Evolutionary conservation across 2,329 filamentous ascomycete species (phyloP).

Genomic region (Colletotrichum musicola): DNA sequence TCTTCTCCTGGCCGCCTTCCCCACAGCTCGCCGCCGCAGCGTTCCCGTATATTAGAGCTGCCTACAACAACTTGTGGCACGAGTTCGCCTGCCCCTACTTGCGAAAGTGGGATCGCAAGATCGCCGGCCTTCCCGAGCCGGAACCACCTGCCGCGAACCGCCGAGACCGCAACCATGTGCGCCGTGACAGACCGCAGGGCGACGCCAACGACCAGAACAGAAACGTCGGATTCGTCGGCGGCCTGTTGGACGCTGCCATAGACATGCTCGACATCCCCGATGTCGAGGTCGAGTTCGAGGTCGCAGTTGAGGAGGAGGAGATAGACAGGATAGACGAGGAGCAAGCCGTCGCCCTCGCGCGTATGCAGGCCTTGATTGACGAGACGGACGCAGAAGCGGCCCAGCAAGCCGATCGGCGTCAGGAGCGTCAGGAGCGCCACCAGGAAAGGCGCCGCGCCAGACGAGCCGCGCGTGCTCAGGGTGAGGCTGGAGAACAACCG

Average conservation of each 20-base stretch:
- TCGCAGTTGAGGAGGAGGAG: conserved; percentile 39
- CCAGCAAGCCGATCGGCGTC: conserved; percentile 17
- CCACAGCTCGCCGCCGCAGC: conserved; percentile 63
- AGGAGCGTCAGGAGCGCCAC: no score
- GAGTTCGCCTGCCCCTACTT: conserved; percentile 62
- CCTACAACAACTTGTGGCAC: conserved; percentile 62
- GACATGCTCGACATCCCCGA: conserved; percentile 41
- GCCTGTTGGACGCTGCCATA: conserved; percentile 42
- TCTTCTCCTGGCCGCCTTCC: conserved; percentile 66
- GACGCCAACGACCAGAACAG: conserved; percentile 31
- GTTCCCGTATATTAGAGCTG: conserved; percentile 60
- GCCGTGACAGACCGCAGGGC: conserved; percentile 25
- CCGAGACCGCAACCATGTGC: conserved; percentile 17
- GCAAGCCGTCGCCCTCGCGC: conserved; percentile 44
- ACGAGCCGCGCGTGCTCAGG: not conserved
- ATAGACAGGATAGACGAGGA: conserved; percentile 48
- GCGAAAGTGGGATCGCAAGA: conserved; percentile 59
- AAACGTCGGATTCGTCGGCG: conserved; percentile 41
- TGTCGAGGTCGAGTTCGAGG: conserved; percentile 43
- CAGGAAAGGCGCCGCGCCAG: not conserved
- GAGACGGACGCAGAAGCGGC: conserved; percentile 54
- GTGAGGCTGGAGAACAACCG: not conserved
- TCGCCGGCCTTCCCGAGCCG: conserved; percentile 53
- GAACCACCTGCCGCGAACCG: conserved; percentile 26
- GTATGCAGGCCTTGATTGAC: conserved; percentile 27